Conservation (phyloP, 768 basidiomycete genomes). For the Termitomyces sp. region DNA sequence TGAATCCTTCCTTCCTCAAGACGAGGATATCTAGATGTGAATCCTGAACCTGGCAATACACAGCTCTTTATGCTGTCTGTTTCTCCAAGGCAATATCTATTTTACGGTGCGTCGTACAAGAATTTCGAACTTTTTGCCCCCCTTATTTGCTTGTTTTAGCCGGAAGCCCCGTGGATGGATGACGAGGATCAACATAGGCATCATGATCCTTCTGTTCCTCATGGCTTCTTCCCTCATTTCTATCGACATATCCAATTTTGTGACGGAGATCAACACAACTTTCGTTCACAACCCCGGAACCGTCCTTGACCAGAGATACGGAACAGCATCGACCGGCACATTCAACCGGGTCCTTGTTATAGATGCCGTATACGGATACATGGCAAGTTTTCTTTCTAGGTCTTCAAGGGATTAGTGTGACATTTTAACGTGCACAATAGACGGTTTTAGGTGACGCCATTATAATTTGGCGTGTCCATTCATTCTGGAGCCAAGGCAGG, state of each 20-base stretch:
- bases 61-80: background rate
- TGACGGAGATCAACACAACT: conserved; percentile 5
- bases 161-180: conserved; percentile 6
- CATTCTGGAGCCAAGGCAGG: conserved; percentile 7
- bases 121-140: background rate
- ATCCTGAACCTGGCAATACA: background rate
- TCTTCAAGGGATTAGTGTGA: background rate
- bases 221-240: conserved; percentile 6
- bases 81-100: conserved; percentile 8
- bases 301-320: conserved; percentile 1
- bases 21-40: background rate
- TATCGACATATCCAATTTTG: conserved; percentile 10
- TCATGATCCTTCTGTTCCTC: conserved; percentile 10
- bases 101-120: background rate
- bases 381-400: background rate
- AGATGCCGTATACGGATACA: conserved; percentile 10
- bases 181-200: conserved; percentile 5
- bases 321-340: background rate
- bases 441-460: conserved; percentile 13
- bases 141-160: background rate
- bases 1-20: background rate
- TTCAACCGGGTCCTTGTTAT: conserved; percentile 10
- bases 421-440: background rate
- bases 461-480: conserved; percentile 9
- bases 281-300: conserved; percentile 7